These are phyloP conservation scores for Trichothecium sympodiale DNA, from an alignment of 2,329 filamentous ascomycete species.

Conservation along the genomic window DNA sequence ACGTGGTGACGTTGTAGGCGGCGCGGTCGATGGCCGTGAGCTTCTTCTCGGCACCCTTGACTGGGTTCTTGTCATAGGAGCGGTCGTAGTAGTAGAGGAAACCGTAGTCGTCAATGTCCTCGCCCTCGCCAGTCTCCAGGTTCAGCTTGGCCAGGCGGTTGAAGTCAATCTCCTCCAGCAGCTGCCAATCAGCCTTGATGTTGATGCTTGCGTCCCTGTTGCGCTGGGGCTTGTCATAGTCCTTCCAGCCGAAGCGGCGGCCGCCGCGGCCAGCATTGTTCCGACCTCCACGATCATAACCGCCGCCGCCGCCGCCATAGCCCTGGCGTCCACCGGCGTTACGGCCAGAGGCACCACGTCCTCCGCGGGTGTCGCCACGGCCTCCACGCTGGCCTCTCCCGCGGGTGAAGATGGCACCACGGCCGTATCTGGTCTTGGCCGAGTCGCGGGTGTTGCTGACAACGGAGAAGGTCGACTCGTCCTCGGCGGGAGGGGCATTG, in stretches of 20 bases:
- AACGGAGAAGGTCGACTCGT: conserved; percentile 95
- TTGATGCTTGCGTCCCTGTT: conserved; percentile 94
- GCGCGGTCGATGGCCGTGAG: conserved; percentile 84
- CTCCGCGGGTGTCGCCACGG: conserved; percentile 50
- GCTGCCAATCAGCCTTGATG: conserved; percentile 89
- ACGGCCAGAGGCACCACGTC: conserved; percentile 47
- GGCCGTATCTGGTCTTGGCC: conserved; percentile 75
- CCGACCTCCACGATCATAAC: conserved; percentile 65
- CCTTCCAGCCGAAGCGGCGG: conserved; percentile 93
- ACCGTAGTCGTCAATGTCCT: conserved; percentile 89
- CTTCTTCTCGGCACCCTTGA: conserved; percentile 80
- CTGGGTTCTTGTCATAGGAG: conserved; percentile 83
- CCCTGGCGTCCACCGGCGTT: conserved; percentile 55
- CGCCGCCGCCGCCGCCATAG: conserved; percentile 34
- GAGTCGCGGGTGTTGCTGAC: conserved; percentile 90
- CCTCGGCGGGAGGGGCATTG: conserved; percentile 82
- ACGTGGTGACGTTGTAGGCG: conserved; percentile 96
- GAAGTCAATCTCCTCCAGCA: conserved; percentile 98
- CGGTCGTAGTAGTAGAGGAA: conserved; percentile 99
- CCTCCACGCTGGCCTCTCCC: conserved; percentile 69
- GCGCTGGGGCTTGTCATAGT: conserved; percentile 94
- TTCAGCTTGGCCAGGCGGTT: conserved; percentile 91
- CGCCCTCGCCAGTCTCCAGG: conserved; percentile 85
- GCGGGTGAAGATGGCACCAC: conserved; percentile 83
- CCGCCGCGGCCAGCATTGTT: conserved; percentile 58